Base-by-base conservation (phyloP, 805 yeast species). In the Schwanniomyces vanrijiae region DNA sequence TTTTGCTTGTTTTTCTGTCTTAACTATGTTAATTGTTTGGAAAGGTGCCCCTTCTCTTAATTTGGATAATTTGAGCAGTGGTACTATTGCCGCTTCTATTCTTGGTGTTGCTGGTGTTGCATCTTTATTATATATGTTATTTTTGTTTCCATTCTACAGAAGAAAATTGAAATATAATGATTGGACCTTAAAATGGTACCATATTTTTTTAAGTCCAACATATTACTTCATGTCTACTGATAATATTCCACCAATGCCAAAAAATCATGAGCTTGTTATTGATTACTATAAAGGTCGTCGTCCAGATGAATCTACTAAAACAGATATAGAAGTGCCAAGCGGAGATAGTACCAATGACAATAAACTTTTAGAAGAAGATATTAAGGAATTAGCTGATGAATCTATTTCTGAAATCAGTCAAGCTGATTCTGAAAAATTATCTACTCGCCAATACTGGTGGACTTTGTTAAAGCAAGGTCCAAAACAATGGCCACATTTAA, bases 11-110 rank as follows among this genome's bases (percentile, higher is more conserved):
- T 81, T 83, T 48, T 62, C 83, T 35, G 76, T 85, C 42, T 73
- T 86, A 56, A 83, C 90, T 48, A 84, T 87, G 87, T 76, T 85
- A 65, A 82, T 86, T 60, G 88, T 83, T 33, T 84, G 88, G 88
- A 85, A 86, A 63, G 91, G 90, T 56, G 84, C 91, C 46, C 90
- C 91, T 56, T 76, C 77, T 53, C 75, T 86, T 55, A 68, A 80
- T 22, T 71, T 86, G 58, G 72, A 80, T 52, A 59, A 80, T 6
- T 70, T 86, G 44, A 69, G 83, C 1, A 57, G 72, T 4, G 78
- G 78, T 25, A 76, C 84, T 9, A 78, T 78, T 37, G 73, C 68
- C 40, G 87, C 82, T 8, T 71, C 88, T 25, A 79, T 84, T 50
- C 66, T 85, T 45, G 88, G 90, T 46, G 84, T 80, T 45, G 90